These are phyloP conservation scores for Orbilia oligospora DNA, from an alignment of 2,329 filamentous ascomycete genomes.

Conservation along the genomic window DNA sequence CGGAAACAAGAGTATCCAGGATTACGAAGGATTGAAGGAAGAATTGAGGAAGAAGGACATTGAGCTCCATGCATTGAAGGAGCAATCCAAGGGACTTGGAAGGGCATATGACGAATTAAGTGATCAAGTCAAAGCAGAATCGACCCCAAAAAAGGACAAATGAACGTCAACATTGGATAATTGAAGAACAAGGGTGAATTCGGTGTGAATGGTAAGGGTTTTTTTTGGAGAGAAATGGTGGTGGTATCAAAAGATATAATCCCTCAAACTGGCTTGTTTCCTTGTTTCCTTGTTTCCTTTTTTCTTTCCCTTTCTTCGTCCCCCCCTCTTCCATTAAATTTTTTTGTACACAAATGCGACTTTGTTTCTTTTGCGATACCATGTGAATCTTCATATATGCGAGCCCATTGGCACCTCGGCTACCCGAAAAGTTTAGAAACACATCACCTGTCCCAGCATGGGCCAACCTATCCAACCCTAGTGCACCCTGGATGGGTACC, in stretches of 20 bases:
- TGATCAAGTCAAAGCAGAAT: conserved; percentile 76
- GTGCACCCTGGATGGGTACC: neutral
- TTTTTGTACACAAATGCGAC: conserved; percentile 25
- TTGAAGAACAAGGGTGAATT: neutral
- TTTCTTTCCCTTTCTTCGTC: neutral
- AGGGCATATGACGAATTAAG: conserved; percentile 88
- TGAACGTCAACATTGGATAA: conserved; percentile 30
- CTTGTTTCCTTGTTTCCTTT: neutral
- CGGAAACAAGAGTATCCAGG: conserved; percentile 69
- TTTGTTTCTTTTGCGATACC: conserved; percentile 13
- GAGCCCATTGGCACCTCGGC: conserved; percentile 18
- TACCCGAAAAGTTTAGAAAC: neutral
- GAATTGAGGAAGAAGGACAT: conserved; percentile 80
- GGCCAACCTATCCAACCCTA: neutral
- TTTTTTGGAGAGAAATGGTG: neutral
- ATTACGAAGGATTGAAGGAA: conserved; percentile 76
- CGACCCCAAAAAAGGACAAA: conserved; percentile 73
- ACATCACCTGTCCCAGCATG: neutral
- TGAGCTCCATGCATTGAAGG: conserved; percentile 90
- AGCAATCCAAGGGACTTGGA: conserved; percentile 86
- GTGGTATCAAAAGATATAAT: conserved; percentile 18
- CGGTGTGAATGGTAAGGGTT: neutral
- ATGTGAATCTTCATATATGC: conserved; percentile 26
- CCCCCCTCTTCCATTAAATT: no score
- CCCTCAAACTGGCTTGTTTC: conserved; percentile 1